Evolutionary conservation across 2,329 filamentous ascomycete species (phyloP).

Genomic region (Fusarium nurragi): DNA sequence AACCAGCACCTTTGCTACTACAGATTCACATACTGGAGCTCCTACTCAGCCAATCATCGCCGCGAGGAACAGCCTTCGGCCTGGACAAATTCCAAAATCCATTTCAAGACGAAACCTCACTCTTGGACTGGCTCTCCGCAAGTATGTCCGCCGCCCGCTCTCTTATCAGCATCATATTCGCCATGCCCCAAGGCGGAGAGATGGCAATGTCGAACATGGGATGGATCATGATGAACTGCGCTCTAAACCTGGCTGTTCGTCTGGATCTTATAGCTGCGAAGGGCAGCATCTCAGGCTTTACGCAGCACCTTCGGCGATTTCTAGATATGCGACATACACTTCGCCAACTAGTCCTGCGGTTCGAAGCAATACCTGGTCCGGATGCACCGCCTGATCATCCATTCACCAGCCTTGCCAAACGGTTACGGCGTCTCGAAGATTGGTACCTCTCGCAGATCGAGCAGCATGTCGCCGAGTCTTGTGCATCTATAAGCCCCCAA

Average conservation of each 20-base stretch:
- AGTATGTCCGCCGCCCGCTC: conserved; percentile 45
- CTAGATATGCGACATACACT: conserved; percentile 44
- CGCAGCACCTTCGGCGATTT: conserved; percentile 39
- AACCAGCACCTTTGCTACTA: conserved; percentile 38
- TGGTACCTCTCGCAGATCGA: conserved; percentile 28
- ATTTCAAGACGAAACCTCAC: conserved; percentile 5
- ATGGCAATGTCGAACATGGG: conserved; percentile 44
- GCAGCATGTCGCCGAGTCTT: background rate
- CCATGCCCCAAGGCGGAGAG: conserved; percentile 42
- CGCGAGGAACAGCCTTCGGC: conserved; percentile 40
- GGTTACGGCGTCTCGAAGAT: conserved; percentile 25
- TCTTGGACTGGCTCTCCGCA: conserved; percentile 43
- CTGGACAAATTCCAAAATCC: conserved; percentile 36
- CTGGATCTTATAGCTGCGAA: conserved; percentile 44
- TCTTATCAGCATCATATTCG: conserved; percentile 36
- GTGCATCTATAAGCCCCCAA: background rate
- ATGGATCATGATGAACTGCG: conserved; percentile 48
- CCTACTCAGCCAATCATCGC: conserved; percentile 43
- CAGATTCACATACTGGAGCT: conserved; percentile 45
- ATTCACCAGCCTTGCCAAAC: conserved; percentile 37
- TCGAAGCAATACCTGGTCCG: conserved; percentile 33
- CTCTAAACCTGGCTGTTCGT: conserved; percentile 42
- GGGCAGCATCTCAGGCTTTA: conserved; percentile 27
- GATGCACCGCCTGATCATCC: conserved; percentile 22
- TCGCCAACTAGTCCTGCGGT: conserved; percentile 41